These are phyloP conservation scores for Graphilbum ipis-grandicollis DNA, from an alignment of 2,329 filamentous ascomycete species.

Conservation along the genomic window DNA sequence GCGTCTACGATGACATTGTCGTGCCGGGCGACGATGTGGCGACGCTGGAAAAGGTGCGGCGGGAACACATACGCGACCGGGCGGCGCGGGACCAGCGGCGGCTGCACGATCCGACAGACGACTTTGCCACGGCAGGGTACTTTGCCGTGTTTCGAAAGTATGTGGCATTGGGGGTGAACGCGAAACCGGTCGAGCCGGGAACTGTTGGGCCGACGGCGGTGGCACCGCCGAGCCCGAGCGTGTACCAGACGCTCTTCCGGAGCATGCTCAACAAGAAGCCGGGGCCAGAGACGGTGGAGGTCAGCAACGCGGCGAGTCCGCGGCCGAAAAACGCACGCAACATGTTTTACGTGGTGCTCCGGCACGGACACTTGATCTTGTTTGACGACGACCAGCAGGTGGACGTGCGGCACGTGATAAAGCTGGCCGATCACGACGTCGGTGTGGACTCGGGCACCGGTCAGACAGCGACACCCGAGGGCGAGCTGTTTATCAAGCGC, in stretches of 20 bases:
- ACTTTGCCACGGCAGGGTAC: constrained; percentile 67
- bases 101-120: constrained; percentile 39
- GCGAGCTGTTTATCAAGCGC: constrained; percentile 88
- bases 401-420: constrained; percentile 92
- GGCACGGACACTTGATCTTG: constrained; percentile 93
- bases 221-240: constrained; percentile 69
- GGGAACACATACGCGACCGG: constrained; percentile 1
- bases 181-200: constrained; percentile 74
- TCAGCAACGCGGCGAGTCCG: constrained; percentile 28
- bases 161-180: constrained; percentile 78
- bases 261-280: constrained; percentile 80
- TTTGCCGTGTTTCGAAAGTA: constrained; percentile 94
- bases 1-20: constrained; percentile 18
- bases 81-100: constrained; percentile 16
- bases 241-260: constrained; percentile 96
- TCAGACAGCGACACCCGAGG: constrained; percentile 62
- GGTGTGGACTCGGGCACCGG: constrained; percentile 62
- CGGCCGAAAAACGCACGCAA: constrained; percentile 56
- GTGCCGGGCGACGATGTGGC: constrained; percentile 47
- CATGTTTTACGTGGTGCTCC: constrained; percentile 81
- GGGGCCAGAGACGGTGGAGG: constrained; percentile 19
- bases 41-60: constrained; percentile 30
- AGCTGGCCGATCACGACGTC: constrained; percentile 71
- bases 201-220: constrained; percentile 61
- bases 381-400: constrained; percentile 92